These are phyloP conservation scores for Ophiostoma ips DNA, from an alignment of 2,329 filamentous ascomycete genomes.

Conservation along the genomic window DNA sequence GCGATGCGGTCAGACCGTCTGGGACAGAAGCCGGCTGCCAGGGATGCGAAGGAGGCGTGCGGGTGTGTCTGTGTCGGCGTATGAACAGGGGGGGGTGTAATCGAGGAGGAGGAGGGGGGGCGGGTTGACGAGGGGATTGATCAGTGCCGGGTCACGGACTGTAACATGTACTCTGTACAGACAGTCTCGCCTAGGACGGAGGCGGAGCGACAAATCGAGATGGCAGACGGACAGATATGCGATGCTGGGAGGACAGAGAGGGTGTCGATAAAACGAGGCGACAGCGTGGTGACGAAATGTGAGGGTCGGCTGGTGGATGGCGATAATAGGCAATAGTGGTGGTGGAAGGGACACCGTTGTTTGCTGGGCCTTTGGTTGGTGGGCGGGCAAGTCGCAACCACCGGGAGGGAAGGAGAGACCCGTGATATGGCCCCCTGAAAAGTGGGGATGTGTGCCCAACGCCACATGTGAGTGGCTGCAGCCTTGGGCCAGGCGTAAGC, in stretches of 20 bases:
- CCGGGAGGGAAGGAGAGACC: neutral
- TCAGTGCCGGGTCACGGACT: neutral
- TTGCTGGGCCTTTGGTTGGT: neutral
- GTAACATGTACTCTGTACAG: too few relatives aligned
- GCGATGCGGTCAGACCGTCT: neutral
- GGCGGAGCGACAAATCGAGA: neutral
- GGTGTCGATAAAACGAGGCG: neutral
- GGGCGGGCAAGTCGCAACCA: neutral
- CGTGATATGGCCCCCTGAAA: constrained; percentile 1
- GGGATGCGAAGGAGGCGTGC: neutral
- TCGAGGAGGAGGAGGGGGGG: constrained; percentile 1
- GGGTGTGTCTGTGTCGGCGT: neutral
- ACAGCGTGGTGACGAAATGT: neutral
- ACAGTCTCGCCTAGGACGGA: neutral
- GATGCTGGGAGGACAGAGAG: neutral
- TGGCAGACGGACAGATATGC: neutral
- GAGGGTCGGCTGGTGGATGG: neutral
- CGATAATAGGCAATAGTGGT: too few relatives aligned
- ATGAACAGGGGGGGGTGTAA: neutral
- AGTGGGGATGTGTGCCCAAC: neutral
- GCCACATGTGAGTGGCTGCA: constrained; percentile 2
- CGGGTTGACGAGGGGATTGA: neutral
- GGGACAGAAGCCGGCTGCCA: neutral
- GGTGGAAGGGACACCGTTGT: neutral
- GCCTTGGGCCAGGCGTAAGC: too few relatives aligned